Evolutionary conservation across 768 basidiomycete species (phyloP).

Genomic region (Pulveroboletus sp.): DNA sequence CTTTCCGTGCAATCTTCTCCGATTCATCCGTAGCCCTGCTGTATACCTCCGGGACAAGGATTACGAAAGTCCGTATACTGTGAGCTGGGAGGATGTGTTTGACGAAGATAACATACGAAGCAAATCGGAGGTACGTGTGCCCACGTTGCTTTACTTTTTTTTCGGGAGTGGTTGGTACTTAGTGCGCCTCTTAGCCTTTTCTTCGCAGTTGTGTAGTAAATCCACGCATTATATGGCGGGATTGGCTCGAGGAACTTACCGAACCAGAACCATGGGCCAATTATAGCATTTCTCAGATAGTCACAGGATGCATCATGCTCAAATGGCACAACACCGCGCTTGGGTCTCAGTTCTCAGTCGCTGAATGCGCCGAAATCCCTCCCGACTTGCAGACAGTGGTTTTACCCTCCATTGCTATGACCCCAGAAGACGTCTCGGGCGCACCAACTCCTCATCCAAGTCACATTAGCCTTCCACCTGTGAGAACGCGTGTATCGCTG

Average conservation of each 20-base stretch:
- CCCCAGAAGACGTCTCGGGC: slow-evolving; percentile 22
- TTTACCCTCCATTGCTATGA: slow-evolving; percentile 8
- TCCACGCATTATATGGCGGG: slow-evolving; percentile 64
- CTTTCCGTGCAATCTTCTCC: slow-evolving; percentile 84
- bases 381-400: slow-evolving; percentile 3
- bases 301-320: slow-evolving; percentile 66
- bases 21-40: slow-evolving; percentile 69
- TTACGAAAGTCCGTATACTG: slow-evolving; percentile 56
- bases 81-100: slow-evolving; percentile 67
- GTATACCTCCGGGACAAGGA: slow-evolving; percentile 53
- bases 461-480: slow-evolving; percentile 33
- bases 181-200: slow-evolving; percentile 44
- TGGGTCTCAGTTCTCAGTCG: slow-evolving; percentile 33
- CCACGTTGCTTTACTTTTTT: background rate
- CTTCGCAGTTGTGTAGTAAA: slow-evolving; percentile 72
- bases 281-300: slow-evolving; percentile 57
- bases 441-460: slow-evolving; percentile 31
- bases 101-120: slow-evolving; percentile 67
- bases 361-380: background rate
- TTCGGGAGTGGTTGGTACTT: slow-evolving; percentile 1
- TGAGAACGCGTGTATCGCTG: slow-evolving; percentile 49
- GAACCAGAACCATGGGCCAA: slow-evolving; percentile 65
- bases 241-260: slow-evolving; percentile 59
- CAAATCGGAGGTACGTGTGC: slow-evolving; percentile 59
- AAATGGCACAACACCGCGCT: slow-evolving; percentile 54